These are phyloP conservation scores for Cystobasidium sp. DNA, from an alignment of 1,284 basidiomycete species.

Conservation along the genomic window DNA sequence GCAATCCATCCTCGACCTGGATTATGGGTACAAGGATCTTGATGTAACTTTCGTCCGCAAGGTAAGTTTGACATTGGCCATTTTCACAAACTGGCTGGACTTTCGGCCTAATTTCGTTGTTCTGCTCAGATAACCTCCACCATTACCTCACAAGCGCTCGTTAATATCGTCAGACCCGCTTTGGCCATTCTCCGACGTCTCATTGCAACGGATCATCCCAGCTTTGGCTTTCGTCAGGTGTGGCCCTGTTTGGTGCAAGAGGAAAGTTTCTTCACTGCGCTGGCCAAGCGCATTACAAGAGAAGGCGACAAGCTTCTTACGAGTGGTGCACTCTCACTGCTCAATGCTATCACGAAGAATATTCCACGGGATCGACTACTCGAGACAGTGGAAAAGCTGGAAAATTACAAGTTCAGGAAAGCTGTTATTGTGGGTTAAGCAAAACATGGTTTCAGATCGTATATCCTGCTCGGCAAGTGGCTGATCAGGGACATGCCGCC, in stretches of 20 bases:
- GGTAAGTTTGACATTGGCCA: slow-evolving; percentile 51
- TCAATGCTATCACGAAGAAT: slow-evolving; percentile 82
- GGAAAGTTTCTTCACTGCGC: slow-evolving; percentile 52
- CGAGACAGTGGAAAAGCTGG: slow-evolving; percentile 75
- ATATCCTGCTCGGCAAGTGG: too few species aligned
- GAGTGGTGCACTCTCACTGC: slow-evolving; percentile 68
- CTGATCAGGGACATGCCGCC: neutral
- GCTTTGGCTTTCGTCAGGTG: slow-evolving; percentile 63
- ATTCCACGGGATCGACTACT: slow-evolving; percentile 77
- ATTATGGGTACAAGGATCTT: slow-evolving; percentile 77
- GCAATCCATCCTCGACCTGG: slow-evolving; percentile 82
- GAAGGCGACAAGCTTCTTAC: slow-evolving; percentile 50
- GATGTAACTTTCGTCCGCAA: slow-evolving; percentile 73
- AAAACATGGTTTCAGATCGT: slow-evolving; percentile 28
- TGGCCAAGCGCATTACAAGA: slow-evolving; percentile 54
- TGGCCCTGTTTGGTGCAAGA: slow-evolving; percentile 47
- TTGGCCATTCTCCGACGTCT: slow-evolving; percentile 89
- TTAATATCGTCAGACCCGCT: slow-evolving; percentile 95
- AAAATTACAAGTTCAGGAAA: slow-evolving; percentile 76
- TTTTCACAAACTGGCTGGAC: too few species aligned
- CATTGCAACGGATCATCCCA: slow-evolving; percentile 66
- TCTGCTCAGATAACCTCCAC: slow-evolving; percentile 68
- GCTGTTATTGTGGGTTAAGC: slow-evolving; percentile 72
- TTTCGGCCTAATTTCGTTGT: neutral
- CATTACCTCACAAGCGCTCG: slow-evolving; percentile 71